Percentiles rank a stretch among this genome's conserved stretches.
These are phyloP conservation scores for Gossypium schwendimanii DNA, from an alignment of 441 rosid species.

Conservation along the genomic window DNA sequence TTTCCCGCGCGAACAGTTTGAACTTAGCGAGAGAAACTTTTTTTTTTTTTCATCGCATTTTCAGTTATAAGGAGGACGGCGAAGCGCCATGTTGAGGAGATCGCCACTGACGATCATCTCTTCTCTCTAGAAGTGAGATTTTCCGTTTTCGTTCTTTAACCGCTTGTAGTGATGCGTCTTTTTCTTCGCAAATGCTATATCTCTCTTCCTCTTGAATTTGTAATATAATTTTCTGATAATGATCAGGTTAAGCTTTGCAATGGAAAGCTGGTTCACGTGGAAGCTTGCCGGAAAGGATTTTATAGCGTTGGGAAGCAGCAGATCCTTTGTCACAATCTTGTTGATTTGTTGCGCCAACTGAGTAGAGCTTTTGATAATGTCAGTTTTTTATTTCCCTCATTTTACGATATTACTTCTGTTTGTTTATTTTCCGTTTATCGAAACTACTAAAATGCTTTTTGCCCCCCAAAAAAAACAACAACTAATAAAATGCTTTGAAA, in stretches of 20 bases:
- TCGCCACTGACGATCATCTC: slow-evolving; percentile 64
- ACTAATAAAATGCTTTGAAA: not conserved
- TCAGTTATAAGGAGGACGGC: slow-evolving; percentile 56
- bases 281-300: slow-evolving; percentile 74
- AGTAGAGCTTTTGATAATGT: slow-evolving; percentile 86
- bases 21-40: slow-evolving; percentile 8
- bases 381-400: slow-evolving; percentile 13
- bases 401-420: not conserved
- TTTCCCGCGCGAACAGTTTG: slow-evolving; percentile 5
- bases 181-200: not conserved
- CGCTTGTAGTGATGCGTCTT: not conserved
- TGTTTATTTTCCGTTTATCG: not conserved
- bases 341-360: slow-evolving; percentile 84
- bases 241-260: slow-evolving; percentile 86
- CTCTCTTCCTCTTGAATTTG: not conserved
- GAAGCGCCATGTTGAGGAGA: slow-evolving; percentile 53
- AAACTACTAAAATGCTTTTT: not conserved
- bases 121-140: slow-evolving; percentile 74
- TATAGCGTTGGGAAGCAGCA: slow-evolving; percentile 66
- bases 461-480: too few relatives aligned
- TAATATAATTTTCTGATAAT: not conserved
- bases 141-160: not conserved
- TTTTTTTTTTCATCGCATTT: slow-evolving; percentile 1
- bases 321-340: slow-evolving; percentile 70
- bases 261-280: slow-evolving; percentile 77